Evolutionary conservation across 2,329 filamentous ascomycete genomes (phyloP), one percentile per base, ranked within the genome.

Genomic region (Neofusicoccum parvum): DNA sequence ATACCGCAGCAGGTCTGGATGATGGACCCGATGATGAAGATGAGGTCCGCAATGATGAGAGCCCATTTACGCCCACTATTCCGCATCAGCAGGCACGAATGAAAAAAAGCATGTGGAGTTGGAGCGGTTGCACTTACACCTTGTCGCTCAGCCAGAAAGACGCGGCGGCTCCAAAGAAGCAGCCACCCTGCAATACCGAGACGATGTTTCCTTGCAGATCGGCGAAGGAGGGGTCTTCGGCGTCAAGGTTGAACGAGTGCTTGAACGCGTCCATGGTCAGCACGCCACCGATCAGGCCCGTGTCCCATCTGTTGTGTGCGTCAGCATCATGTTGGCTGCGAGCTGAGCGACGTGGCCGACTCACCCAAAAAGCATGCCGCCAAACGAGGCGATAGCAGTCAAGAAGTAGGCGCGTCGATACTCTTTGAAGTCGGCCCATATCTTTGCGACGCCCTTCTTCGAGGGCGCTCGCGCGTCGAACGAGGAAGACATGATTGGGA

Each of bases 171-270:
- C 79, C 79, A 62, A 81, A 80, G 68, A 81, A 81, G 66, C 79
- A 81, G 15, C 79, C 79, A 1, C 78, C 78, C 66, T 81, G 79
- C 2, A 81, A 73, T 0, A 80, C 78, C 5, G 78, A 80, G 0
- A 80, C 79, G 45, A 81, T 80, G 67, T 80, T 81, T 20, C 79
- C 79, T 51, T 79, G 78, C 3, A 81, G 69, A 39, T 78, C 78
- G 62, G 74, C 74, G 65, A 78, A 80, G 46, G 74, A 67, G 0
- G 67, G 46, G 43, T 74, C 74, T 0, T 74, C 54, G 10, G 68
- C 67, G 66, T 80, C 68, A 5, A 81, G 73, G 12, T 71, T 72
- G 70, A 81, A 81, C 0, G 74, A 78, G 65, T 80, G 74, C 60
- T 80, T 77, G 69, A 80, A 81, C 1, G 77, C 75, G 45, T 78